Base-by-base conservation (phyloP, 352 stramenopile species). In the Aphanomyces stellatus region DNA sequence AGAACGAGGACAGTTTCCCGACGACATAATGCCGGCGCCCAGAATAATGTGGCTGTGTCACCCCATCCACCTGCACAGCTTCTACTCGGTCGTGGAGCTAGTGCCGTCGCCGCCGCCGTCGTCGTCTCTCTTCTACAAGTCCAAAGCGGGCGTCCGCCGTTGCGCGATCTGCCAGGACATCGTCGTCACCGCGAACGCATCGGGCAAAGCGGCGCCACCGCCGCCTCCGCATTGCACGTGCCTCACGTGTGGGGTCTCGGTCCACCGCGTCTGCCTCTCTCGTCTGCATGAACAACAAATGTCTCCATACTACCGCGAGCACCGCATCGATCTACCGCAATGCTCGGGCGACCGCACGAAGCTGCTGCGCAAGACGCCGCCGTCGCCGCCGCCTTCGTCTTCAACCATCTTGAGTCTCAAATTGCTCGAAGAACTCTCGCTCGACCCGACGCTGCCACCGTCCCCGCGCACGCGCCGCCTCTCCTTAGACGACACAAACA, bases 41-140 rank as follows among this genome's bases (percentile, higher is more conserved):
- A 46, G 37, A 46, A 11, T 46, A 43, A 61, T 61, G 53, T 65
- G 57, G 57, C 35, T 65, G 13, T 55, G 57, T 41, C 57, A 65
- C 27, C 57, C 57, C 11, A 17, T 35, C 17, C 57, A 65, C 43
- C 34, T 35, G 27, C 57, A 65, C 43, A 56, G 41, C 57, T 65
- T 65, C 57, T n/a, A 55, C 15, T 17, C 6, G 11, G 19, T 27
- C 24, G 57, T 24, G n/a, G 40, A 42, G 24, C 17, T 30, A n/a
- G n/a, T n/a, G 8, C 19, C 53, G 3, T 22, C 10, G 40, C 15
- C 10, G n/a, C n/a, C 5, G 22, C 22, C 7, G 25, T 35, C 48
- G 48, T 35, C 48, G 19, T 56, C 48, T 5, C 53, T 53, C 10
- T 48, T 17, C 53, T 4, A 19, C 57, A 27, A 28, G 43, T 46